Conservation (phyloP, 1,284 basidiomycete species). For the Neolentinus lepideus region DNA sequence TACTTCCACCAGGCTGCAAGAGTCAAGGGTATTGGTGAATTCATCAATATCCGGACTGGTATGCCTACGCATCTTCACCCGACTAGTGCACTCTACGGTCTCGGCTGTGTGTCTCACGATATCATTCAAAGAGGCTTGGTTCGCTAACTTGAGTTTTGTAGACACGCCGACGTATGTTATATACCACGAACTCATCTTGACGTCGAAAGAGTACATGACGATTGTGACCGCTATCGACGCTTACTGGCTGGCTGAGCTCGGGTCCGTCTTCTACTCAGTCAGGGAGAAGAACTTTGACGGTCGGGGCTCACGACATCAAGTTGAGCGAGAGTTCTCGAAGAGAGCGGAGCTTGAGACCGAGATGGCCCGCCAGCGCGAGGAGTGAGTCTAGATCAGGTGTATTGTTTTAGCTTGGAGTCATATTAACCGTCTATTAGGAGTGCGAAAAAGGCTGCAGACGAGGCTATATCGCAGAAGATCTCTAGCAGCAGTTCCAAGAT, state of each 20-base stretch:
- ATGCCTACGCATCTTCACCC: constrained; percentile 91
- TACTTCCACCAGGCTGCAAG: constrained; percentile 99
- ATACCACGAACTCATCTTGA: constrained; percentile 93
- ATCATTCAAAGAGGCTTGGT: constrained; percentile 5
- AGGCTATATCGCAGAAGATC: constrained; percentile 53
- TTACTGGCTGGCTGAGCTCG: constrained; percentile 94
- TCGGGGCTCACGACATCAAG: constrained; percentile 60
- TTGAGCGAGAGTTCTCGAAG: constrained; percentile 86
- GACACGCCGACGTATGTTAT: constrained; percentile 96
- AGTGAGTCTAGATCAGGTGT: constrained; percentile 42
- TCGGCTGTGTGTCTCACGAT: constrained; percentile 73
- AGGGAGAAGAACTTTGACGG: constrained; percentile 95
- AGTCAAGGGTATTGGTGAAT: constrained; percentile 98
- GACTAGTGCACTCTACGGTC: constrained; percentile 92
- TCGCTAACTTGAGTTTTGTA: constrained; percentile 22
- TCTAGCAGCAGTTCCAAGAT: constrained; percentile 57
- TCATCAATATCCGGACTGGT: constrained; percentile 96
- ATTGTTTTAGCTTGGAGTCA: constrained; percentile 2
- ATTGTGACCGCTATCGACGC: constrained; percentile 94
- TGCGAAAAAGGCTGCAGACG: constrained; percentile 60
- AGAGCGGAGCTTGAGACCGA: constrained; percentile 86
- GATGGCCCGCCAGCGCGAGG: constrained; percentile 82
- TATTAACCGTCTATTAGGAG: constrained; percentile 30
- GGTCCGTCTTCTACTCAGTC: constrained; percentile 92
- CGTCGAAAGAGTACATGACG: constrained; percentile 95